phyloP scores from a whole-genome alignment of 2,329 filamentous ascomycete species.

The Botrytis tulipae region DNA sequence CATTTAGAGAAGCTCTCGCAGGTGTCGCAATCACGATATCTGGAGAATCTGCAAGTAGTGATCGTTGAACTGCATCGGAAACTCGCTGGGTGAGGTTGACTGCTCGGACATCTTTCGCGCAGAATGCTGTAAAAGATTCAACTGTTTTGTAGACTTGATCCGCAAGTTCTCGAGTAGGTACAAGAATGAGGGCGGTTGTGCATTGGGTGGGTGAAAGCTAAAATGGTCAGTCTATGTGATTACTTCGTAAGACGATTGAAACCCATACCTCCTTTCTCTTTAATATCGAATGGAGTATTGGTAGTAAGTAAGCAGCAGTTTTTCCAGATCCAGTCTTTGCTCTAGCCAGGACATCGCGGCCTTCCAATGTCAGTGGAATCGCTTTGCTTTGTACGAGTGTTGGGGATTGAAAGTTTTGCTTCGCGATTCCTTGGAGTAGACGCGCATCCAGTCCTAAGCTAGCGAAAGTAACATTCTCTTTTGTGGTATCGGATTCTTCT shows the following conservation, averaged over 20 bases:
- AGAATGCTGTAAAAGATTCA: constrained; percentile 75
- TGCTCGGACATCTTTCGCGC: constrained; percentile 76
- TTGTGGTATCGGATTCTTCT: constrained; percentile 35
- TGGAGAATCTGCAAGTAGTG: constrained; percentile 79
- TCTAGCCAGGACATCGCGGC: constrained; percentile 86
- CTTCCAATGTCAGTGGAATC: constrained; percentile 83
- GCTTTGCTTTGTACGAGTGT: constrained; percentile 86
- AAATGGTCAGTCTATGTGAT: constrained; percentile 24
- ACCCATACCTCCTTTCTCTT: constrained; percentile 64
- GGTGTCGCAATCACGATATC: constrained; percentile 92
- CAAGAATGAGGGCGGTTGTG: constrained; percentile 80
- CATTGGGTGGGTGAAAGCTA: constrained; percentile 51
- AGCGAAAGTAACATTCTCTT: constrained; percentile 57
- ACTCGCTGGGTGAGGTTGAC: constrained; percentile 90
- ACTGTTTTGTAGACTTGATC: constrained; percentile 83
- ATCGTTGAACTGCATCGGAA: constrained; percentile 82
- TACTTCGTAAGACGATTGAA: neutral
- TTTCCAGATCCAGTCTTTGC: constrained; percentile 96
- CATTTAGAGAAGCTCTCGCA: constrained; percentile 74
- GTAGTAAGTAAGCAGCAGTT: constrained; percentile 92
- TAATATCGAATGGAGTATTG: constrained; percentile 80
- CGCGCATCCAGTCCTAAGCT: constrained; percentile 79
- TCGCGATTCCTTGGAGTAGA: constrained; percentile 79
- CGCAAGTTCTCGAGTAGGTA: constrained; percentile 91
- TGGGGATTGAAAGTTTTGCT: constrained; percentile 79